Evolutionary conservation across 192 early-diverging fungal genomes (phyloP), one percentile per base, ranked within the genome.

Genomic region (Coemansia sp.): DNA sequence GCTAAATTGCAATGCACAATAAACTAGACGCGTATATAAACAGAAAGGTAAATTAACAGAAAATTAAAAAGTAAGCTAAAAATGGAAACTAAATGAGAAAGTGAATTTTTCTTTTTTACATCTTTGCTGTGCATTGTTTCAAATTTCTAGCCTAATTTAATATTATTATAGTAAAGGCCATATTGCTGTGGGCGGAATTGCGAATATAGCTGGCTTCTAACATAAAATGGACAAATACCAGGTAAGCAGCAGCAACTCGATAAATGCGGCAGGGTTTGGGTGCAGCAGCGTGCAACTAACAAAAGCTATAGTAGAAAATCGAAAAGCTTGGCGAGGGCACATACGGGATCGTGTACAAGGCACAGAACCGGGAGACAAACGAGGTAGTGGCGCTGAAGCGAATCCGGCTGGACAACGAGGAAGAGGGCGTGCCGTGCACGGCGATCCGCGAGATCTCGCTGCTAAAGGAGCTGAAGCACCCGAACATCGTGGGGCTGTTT

Each of bases 281-380:
- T 7, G 31, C 31, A 34, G 31, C 31, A 34, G 31, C 31, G 31
- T 34, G 31, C 31, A 34, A 34, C 31, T 34, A 34, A 34, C 31
- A 34, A 34, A 34, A 34, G 31, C 31, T 8, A 6, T 12, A 1
- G 42, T 46, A 96, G 89, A 98, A 98, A 89, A 98, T 98, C 57
- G 95, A 98, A 85, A 98, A 98, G 76, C 84, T 98, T 3, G 95
- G 95, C 61, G 95, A 96, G 85, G 94, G 91, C 60, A 97, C 98
- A 3, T 99, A 98, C 72, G 97, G 95, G 34, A 94, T 98, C 56
- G 98, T 99, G 3, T 99, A 99, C 88, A 98, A 98, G 81, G 98
- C 96, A 2, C 95, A 98, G 74, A 94, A 96, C 83, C 81, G 89
- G 62, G 93, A 95, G 44, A 94, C 90, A 17, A 90, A 90, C 68